Base-by-base conservation (phyloP, 306 rosid species). In the Pyrus communis region DNA sequence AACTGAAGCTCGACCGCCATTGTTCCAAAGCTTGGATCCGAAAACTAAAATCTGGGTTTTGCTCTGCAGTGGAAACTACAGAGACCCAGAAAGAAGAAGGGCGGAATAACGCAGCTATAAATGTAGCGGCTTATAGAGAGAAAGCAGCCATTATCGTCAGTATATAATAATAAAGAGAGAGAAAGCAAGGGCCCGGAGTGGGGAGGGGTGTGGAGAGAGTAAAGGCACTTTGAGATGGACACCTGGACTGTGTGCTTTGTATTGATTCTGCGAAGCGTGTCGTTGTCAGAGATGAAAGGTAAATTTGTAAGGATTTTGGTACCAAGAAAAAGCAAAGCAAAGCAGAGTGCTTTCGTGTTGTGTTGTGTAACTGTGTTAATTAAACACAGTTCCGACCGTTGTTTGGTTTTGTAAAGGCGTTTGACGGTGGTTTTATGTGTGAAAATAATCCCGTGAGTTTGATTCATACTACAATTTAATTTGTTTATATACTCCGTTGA, bases 221-320 rank as follows among this genome's bases (percentile, higher is more conserved):
- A 79, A 86, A 88, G 82, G 83, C 31, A 21, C 85, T 62, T 75
- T 63, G 78, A 80, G 81, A 83, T 82, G 92, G 89, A 89, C 95
- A 88, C 90, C 90, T 88, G 88, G 87, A 78, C 11, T 3, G 57
- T 71, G 75, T 7, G 71, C 65, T 51, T 76, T 84, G 83, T 80
- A 78, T 82, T 75, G 78, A 85, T 82, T 78, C 74, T 78, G 66
- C 84, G 66, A 76, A 21, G 45, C 61, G 86, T 65, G 91, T 89
- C 88, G 30, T 77, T 88, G 75, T 82, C 85, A 62, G 25, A 45
- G 66, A 66, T 73, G 63, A 83, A 83, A 69, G 71, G 74, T 49
- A 25, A 19, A 67, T 14, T 28, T 65, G 14, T 12, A 74, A 38
- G 75, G 80, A 81, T 78, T 75, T 68, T 69, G 75, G 58, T 35